Evolutionary conservation across 768 basidiomycete genomes (phyloP), one percentile per base, ranked within the genome.

Genomic region (Sistotremastrum suecicum): DNA sequence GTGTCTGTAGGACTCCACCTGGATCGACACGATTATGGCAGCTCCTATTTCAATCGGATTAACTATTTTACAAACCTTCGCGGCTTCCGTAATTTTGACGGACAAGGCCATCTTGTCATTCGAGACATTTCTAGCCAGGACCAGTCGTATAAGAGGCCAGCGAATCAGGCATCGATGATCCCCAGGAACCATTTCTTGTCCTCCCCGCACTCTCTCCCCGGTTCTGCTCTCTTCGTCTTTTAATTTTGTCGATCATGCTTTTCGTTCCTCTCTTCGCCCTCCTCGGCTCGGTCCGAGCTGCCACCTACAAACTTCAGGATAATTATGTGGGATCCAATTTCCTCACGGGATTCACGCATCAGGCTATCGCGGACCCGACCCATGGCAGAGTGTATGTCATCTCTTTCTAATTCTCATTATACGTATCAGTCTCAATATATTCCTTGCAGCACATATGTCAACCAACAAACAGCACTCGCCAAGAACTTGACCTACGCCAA

Each of bases 341-440:
- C 53, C 65, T 74, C 47, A 59, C 62, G n/a, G 57, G 65, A 7
- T 82, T 82, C 53, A 50, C 55, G 3, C 68, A 67, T 52, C 54
- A 75, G 53, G 63, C 64, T 12, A 69, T 74, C 37, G 10, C 70
- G 1, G 80, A 82, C 53, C 79, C 80, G 3, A 81, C 80, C 5
- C 66, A 78, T 50, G 80, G 80, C 31, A 66, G 78, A 44, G 80
- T 83, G 80, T 80, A 58, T 53, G 73, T 54, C 11, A 39, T 41
- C 9, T 40, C 38, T 8, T 37, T 41, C 11, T 28, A 38, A 33
- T 39, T 31, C 39, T 8, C 34, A 37, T n/a, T 39, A 34, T 10
- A 35, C 34, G 33, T 12, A 10, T 41, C n/a, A 3, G 35, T 48
- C 7, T 42, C 45, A 6, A 20, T n/a, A 7, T 7, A 28, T 6